phyloP scores from a whole-genome alignment of 129 eudicot species.

The Pittosporum tobira region DNA sequence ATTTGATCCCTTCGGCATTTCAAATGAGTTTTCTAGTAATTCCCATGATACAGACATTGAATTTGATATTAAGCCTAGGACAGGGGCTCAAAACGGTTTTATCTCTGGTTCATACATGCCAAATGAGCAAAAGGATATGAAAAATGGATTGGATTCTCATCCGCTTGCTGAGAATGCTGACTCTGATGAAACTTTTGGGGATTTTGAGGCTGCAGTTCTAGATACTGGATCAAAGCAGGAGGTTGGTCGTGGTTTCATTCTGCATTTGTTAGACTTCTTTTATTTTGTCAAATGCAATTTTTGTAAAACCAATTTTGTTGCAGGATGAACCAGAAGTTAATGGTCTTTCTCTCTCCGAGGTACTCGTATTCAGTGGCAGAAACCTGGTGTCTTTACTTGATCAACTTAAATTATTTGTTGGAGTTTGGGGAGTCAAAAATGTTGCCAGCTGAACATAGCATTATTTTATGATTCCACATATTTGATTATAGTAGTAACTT shows the following conservation, averaged over 20 bases:
- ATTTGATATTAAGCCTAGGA: constrained; percentile 21
- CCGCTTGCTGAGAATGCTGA: constrained; percentile 31
- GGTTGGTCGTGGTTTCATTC: constrained; percentile 24
- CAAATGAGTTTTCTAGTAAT: constrained; percentile 10
- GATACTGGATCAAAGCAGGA: constrained; percentile 22
- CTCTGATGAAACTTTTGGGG: constrained; percentile 64
- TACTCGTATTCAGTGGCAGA: constrained; percentile 6
- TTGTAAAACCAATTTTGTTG: not conserved
- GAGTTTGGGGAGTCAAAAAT: not conserved
- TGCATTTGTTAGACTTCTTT: not conserved
- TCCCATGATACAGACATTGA: constrained; percentile 22
- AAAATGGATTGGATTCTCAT: constrained; percentile 24
- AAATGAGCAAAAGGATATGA: constrained; percentile 13
- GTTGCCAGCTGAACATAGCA: not conserved
- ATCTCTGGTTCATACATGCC: constrained; percentile 9
- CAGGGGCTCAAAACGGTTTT: constrained; percentile 26
- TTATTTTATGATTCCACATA: not conserved
- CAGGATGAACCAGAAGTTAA: constrained; percentile 2
- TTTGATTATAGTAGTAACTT: not conserved
- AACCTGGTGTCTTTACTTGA: constrained; percentile 12
- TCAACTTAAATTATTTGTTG: not conserved
- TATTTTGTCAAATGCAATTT: not conserved
- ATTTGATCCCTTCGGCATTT: constrained; percentile 19
- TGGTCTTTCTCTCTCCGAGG: constrained; percentile 2
- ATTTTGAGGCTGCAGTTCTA: constrained; percentile 48